These are phyloP conservation scores for Colletotrichum eremochloae DNA, from an alignment of 2,329 filamentous ascomycete species.

Conservation along the genomic window DNA sequence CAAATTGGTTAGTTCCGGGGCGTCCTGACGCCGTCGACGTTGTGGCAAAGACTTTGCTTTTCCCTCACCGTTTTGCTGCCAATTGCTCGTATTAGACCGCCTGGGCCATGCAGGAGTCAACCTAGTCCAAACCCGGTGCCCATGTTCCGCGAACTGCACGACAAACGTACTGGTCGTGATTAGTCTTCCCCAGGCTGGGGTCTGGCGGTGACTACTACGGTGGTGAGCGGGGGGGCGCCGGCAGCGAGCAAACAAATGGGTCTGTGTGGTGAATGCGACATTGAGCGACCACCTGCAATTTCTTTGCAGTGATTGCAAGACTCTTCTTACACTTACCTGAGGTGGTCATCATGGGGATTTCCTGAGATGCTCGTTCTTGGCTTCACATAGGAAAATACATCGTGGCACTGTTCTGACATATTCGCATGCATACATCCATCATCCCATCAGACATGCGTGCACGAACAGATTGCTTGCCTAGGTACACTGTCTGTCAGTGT, in stretches of 20 bases:
- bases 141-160: conserved; percentile 20
- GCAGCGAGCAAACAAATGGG: conserved; percentile 29
- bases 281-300: background rate
- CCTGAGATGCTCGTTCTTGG: background rate
- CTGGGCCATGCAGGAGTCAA: background rate
- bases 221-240: conserved; percentile 11
- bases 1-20: conserved; percentile 20
- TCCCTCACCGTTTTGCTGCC: background rate
- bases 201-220: background rate
- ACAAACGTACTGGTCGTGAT: conserved; percentile 5
- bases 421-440: conserved; percentile 13
- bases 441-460: conserved; percentile 11
- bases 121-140: conserved; percentile 10
- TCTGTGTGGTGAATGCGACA: conserved; percentile 21
- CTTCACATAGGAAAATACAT: background rate
- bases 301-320: background rate
- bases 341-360: background rate
- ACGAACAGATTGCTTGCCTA: background rate
- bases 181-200: background rate
- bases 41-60: conserved; percentile 26
- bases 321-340: too few species aligned
- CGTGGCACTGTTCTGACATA: too few species aligned
- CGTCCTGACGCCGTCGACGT: conserved; percentile 29
- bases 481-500: conserved; percentile 3
- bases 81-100: conserved; percentile 16